Evolutionary conservation across 495 filamentous ascomycete genomes (phyloP).

Genomic region (Thermothielavioides terrestris): DNA sequence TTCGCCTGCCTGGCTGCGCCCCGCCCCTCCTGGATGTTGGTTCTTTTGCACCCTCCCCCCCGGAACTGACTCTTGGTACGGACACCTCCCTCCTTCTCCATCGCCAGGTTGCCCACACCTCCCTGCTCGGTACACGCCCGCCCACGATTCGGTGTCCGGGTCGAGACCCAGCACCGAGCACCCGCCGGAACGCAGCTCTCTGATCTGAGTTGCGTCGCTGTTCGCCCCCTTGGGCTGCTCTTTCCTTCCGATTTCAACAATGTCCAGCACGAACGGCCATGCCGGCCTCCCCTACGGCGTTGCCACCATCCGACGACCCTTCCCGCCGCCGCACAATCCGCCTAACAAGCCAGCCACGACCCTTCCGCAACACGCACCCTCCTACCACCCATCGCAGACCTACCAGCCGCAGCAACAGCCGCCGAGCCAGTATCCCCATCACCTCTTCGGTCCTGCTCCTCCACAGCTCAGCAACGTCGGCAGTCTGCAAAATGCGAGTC

Average conservation of each 20-base stretch:
- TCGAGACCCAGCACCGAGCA: conserved; percentile 13
- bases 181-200: no score
- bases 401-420: conserved; percentile 28
- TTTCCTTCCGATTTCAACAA: conserved; percentile 11
- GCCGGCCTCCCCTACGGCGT: conserved; percentile 23
- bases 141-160: conserved; percentile 23
- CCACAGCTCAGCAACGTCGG: conserved; percentile 26
- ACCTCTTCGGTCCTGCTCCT: conserved; percentile 30
- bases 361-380: conserved; percentile 34
- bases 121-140: conserved; percentile 27
- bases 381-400: conserved; percentile 33
- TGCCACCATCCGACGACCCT: conserved; percentile 15
- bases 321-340: conserved; percentile 30
- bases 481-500: conserved; percentile 31
- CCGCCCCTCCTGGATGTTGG: conserved; percentile 6
- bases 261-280: conserved; percentile 26
- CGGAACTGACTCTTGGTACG: no score
- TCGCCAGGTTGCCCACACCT: conserved; percentile 23
- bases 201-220: conserved; percentile 4
- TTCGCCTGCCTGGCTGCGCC: conserved; percentile 1
- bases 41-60: conserved; percentile 19
- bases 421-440: conserved; percentile 22
- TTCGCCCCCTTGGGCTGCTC: conserved; percentile 5
- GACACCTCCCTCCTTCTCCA: conserved; percentile 17
- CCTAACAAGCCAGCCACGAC: conserved; percentile 38